Base-by-base conservation (phyloP, 345 rosid genomes). In the Citrus maxima region DNA sequence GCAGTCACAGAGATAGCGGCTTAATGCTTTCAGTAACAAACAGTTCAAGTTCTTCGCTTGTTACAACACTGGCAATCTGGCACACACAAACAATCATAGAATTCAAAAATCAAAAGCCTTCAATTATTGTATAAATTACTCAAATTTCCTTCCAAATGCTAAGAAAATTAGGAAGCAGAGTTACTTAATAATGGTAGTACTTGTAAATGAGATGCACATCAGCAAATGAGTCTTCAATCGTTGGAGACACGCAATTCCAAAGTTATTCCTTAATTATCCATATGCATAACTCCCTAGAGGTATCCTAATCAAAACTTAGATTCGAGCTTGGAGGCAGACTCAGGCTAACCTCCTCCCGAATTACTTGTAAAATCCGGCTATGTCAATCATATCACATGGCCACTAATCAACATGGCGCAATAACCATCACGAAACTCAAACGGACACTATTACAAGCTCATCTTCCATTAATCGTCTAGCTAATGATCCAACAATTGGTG, bases 1-100 rank as follows among this genome's bases (percentile, higher is more conserved):
- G 78, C 80, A 82, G 81, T 56, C 72, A 77, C 25, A 66, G 6
- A 65, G 18, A 46, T 34, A 61, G 10, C 14, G 21, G 66, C 27
- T 35, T 35, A 64, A 35, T 30, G 70, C 77, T 77, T 28, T 34
- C 38, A 6, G 6, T 72, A 72, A 74, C 78, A 82, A n/a, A 46
- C 51, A 46, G 16, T 49, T 68, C 34, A 77, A 12, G 21, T 38
- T 75, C 46, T n/a, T 72, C 74, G 40, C 77, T 65, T 13, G 10
- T 21, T 34, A 73, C 63, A 27, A 69, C 30, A 35, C 18, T 51
- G n/a, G 14, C 51, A 46, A 4, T 46, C 51, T 46, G 51, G 28
- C 0, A 4, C 56, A 5, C 34, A 40, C 1, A 34, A 37, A 56
- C n/a, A 37, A 12, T 68, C 46, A 40, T 12, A 18, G 3, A 37